Evolutionary conservation across 345 rosid species (phyloP).

Genomic region (Sonneratia alba): DNA sequence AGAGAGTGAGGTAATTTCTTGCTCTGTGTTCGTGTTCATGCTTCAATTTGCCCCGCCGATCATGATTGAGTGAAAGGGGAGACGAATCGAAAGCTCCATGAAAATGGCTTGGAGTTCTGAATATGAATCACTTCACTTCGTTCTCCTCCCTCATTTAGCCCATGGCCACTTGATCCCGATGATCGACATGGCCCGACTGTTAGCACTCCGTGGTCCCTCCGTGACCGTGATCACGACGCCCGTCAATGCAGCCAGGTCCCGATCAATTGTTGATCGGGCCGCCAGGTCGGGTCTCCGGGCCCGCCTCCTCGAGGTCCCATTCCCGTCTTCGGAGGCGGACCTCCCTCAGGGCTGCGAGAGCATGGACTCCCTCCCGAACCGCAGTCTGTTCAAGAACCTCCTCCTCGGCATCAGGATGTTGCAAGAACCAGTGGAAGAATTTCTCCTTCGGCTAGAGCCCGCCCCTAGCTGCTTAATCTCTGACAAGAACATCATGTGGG

Average conservation of each 20-base stretch:
- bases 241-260: conserved; percentile 17
- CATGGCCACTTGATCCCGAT: conserved; percentile 47
- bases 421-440: conserved; percentile 12
- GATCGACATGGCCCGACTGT: conserved; percentile 31
- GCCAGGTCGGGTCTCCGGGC: conserved; percentile 14
- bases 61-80: not conserved
- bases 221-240: conserved; percentile 37
- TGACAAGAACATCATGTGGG: conserved; percentile 21
- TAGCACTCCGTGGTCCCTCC: conserved; percentile 27
- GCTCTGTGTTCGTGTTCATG: not conserved
- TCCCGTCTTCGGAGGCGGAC: conserved; percentile 21
- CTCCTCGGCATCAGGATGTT: conserved; percentile 13
- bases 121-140: conserved; percentile 23
- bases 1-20: not conserved
- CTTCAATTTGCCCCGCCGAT: not conserved
- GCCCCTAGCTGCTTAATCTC: conserved; percentile 24
- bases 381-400: conserved; percentile 10
- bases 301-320: conserved; percentile 13
- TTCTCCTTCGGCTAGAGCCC: conserved; percentile 9
- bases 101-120: not conserved
- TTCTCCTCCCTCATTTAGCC: conserved; percentile 36
- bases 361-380: conserved; percentile 23
- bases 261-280: conserved; percentile 1
- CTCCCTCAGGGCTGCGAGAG: conserved; percentile 29
- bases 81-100: not conserved